A percentile compares a stretch with the other conserved stretches of the same genome.
phyloP scores from a whole-genome alignment of 2,329 filamentous ascomycete genomes.

The Gnomoniopsis sp. region DNA sequence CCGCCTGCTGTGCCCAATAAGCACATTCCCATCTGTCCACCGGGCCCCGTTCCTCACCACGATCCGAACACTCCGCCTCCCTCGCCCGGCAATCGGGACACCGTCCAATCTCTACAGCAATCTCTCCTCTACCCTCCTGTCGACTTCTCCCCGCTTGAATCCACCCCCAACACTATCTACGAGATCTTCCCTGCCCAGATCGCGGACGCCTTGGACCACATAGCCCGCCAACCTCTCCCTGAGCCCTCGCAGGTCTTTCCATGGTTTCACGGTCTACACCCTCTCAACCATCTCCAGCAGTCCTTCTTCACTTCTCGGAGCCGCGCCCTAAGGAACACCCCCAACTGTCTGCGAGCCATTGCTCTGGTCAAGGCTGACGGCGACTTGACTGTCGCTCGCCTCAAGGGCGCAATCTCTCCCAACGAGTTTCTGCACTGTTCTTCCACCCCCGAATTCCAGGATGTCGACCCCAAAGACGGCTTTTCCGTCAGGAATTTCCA shows the following conservation, averaged over 20 bases:
- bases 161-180: slow-evolving; percentile 62
- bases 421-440: slow-evolving; percentile 67
- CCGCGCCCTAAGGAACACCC: slow-evolving; percentile 65
- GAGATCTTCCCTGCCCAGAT: slow-evolving; percentile 68
- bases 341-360: slow-evolving; percentile 74
- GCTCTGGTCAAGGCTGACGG: slow-evolving; percentile 88
- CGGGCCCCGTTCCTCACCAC: slow-evolving; percentile 61
- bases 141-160: slow-evolving; percentile 49
- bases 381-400: slow-evolving; percentile 66
- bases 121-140: slow-evolving; percentile 76
- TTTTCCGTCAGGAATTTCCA: slow-evolving; percentile 98
- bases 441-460: slow-evolving; percentile 62
- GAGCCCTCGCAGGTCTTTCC: slow-evolving; percentile 86
- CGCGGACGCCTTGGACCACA: slow-evolving; percentile 69
- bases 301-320: slow-evolving; percentile 82
- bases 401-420: slow-evolving; percentile 84
- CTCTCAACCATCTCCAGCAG: slow-evolving; percentile 82
- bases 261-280: slow-evolving; percentile 92
- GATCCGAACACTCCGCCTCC: slow-evolving; percentile 60
- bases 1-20: slow-evolving; percentile 71
- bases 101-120: slow-evolving; percentile 50
- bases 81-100: slow-evolving; percentile 58
- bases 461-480: slow-evolving; percentile 81
- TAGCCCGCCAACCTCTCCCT: slow-evolving; percentile 76
- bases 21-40: slow-evolving; percentile 84